A percentile compares a stretch with the other conserved stretches of the same genome.
Evolutionary conservation across 2,329 filamentous ascomycete genomes (phyloP).

Genomic region (Chrysoporthe deuterocubensis): DNA sequence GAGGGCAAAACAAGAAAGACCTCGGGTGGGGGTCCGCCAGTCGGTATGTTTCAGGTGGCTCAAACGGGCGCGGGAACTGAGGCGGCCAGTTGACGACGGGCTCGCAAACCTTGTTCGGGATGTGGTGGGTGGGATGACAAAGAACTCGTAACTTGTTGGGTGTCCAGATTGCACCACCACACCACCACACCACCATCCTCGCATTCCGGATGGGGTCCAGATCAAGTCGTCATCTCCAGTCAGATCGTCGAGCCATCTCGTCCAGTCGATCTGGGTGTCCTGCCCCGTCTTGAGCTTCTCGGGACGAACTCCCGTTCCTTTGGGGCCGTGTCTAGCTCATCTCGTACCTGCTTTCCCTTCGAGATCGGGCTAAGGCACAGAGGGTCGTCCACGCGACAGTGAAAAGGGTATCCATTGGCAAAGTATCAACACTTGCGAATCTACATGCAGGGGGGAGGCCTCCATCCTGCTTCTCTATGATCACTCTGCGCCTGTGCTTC

Average conservation of each 20-base stretch:
- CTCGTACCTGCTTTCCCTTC: background rate
- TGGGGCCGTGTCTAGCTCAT: background rate
- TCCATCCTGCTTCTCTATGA: conserved; percentile 8
- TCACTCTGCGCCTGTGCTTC: background rate
- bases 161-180: background rate
- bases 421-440: conserved; percentile 14
- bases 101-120: background rate
- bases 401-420: conserved; percentile 24
- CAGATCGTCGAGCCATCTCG: conserved; percentile 13
- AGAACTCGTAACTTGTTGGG: background rate
- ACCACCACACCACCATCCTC: background rate
- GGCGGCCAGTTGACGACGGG: background rate
- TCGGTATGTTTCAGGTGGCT: conserved; percentile 13
- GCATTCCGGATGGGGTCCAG: background rate
- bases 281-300: background rate
- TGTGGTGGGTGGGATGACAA: background rate
- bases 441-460: background rate
- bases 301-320: conserved; percentile 5
- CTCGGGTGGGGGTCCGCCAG: background rate
- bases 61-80: background rate
- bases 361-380: background rate
- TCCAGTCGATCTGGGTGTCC: conserved; percentile 12
- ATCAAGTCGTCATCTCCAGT: conserved; percentile 10
- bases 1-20: background rate
- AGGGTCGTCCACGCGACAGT: background rate